Evolutionary conservation across 2,329 filamentous ascomycete species (phyloP).

Genomic region (Grosmannia serpens): DNA sequence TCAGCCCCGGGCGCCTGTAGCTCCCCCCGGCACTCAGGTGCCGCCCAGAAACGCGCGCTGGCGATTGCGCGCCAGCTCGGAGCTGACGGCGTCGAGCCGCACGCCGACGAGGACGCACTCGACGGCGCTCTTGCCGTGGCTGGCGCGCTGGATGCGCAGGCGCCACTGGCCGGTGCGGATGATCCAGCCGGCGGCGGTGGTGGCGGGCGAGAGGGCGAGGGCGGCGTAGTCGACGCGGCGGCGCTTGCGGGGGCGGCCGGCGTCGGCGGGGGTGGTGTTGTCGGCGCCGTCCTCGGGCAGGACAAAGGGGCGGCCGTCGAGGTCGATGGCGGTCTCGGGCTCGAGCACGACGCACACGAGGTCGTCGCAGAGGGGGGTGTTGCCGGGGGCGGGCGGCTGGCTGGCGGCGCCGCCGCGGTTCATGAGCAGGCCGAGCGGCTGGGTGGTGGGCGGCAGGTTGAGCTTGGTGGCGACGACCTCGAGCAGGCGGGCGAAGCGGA

Average conservation of each 20-base stretch:
- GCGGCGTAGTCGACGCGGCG: slow-evolving; percentile 22
- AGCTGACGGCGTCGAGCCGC: slow-evolving; percentile 61
- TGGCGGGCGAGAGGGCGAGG: slow-evolving; percentile 24
- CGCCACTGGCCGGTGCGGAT: slow-evolving; percentile 62
- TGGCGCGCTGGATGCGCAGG: slow-evolving; percentile 47
- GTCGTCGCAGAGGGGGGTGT: slow-evolving; percentile 59
- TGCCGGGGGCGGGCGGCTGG: slow-evolving; percentile 54
- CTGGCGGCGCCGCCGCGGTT: slow-evolving; percentile 48
- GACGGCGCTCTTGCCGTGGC: slow-evolving; percentile 39
- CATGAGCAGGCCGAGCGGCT: slow-evolving; percentile 57
- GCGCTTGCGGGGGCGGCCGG: background rate
- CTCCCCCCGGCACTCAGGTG: background rate
- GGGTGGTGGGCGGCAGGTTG: slow-evolving; percentile 47
- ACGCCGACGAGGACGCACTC: slow-evolving; percentile 67
- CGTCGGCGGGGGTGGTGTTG: slow-evolving; percentile 11
- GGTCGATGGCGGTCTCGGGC: slow-evolving; percentile 42
- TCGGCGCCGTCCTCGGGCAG: slow-evolving; percentile 7
- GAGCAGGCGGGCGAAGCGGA: slow-evolving; percentile 60
- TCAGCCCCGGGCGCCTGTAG: too few relatives aligned
- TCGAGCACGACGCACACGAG: slow-evolving; percentile 55
- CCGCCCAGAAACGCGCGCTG: slow-evolving; percentile 48
- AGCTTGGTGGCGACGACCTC: slow-evolving; percentile 75
- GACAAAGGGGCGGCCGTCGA: slow-evolving; percentile 43
- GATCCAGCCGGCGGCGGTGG: slow-evolving; percentile 35
- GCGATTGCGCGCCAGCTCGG: slow-evolving; percentile 55